Evolutionary conservation across 441 rosid species (phyloP).

Genomic region (Caryocar brasiliense): DNA sequence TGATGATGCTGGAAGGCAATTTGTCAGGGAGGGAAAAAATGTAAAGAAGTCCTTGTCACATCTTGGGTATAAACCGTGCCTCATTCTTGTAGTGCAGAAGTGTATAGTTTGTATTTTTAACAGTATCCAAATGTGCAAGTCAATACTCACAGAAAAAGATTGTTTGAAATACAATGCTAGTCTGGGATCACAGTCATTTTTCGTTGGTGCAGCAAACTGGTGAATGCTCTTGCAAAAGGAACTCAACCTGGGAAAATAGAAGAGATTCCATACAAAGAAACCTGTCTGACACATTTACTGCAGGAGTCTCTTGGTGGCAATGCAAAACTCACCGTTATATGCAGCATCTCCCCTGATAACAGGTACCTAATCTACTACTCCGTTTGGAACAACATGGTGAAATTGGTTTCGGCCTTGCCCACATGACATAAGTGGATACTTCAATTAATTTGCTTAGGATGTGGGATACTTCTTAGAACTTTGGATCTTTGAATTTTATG

Average conservation of each 20-base stretch:
- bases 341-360: constrained; percentile 57
- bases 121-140: too few species aligned
- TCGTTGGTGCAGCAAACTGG: constrained; percentile 47
- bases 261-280: constrained; percentile 40
- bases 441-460: background rate
- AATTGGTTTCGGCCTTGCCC: background rate
- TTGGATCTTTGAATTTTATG: too few species aligned
- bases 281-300: constrained; percentile 65
- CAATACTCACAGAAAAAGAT: too few species aligned
- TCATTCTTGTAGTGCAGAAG: too few species aligned
- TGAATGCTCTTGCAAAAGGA: constrained; percentile 44
- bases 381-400: background rate
- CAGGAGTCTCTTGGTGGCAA: constrained; percentile 92
- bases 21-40: constrained; percentile 54
- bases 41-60: constrained; percentile 79
- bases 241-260: constrained; percentile 27
- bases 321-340: constrained; percentile 73
- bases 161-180: too few species aligned
- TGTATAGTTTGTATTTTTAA: too few species aligned
- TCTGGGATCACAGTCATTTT: constrained; percentile 8
- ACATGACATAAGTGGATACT: background rate
- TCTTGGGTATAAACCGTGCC: constrained; percentile 65
- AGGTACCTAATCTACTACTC: too few species aligned
- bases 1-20: constrained; percentile 52
- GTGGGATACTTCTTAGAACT: too few species aligned